Evolutionary conservation across 495 filamentous ascomycete genomes (phyloP).

Genomic region (Penicillium verhagenii): DNA sequence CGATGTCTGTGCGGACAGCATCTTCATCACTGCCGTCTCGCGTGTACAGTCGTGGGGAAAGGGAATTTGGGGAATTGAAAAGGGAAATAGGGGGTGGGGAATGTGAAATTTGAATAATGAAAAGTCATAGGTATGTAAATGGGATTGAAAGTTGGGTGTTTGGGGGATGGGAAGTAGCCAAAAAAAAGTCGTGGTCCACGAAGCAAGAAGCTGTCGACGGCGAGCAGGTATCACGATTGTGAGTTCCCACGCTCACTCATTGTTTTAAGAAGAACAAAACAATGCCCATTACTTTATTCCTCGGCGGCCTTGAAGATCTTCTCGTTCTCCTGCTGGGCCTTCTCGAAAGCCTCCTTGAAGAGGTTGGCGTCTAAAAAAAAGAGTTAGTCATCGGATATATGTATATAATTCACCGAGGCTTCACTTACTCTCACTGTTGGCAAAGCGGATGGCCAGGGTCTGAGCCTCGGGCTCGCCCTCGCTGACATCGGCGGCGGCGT

Average conservation of each 20-base stretch:
- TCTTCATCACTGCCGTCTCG: conserved; percentile 33
- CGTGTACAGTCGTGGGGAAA: conserved; percentile 24
- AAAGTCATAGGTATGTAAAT: conserved; percentile 10
- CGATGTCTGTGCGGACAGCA: conserved; percentile 30
- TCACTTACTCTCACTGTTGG: conserved; percentile 89
- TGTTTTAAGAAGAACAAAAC: conserved; percentile 1
- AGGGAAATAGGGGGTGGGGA: no score
- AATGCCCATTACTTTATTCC: conserved; percentile 30
- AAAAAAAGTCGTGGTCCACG: conserved; percentile 18
- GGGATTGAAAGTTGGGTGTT: conserved; percentile 7
- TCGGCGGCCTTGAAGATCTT: conserved; percentile 60
- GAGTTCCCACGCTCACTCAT: conserved; percentile 1
- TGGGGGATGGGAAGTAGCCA: conserved; percentile 18
- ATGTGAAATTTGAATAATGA: conserved; percentile 7
- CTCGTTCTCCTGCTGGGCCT: conserved; percentile 96
- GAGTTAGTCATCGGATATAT: background rate
- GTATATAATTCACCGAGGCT: background rate
- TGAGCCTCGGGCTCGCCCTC: conserved; percentile 96
- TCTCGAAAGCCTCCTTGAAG: conserved; percentile 98
- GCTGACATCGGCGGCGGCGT: conserved; percentile 93
- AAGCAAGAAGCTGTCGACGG: conserved; percentile 7
- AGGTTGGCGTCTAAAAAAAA: conserved; percentile 74
- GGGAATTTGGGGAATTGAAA: conserved; percentile 9
- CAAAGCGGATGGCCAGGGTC: conserved; percentile 95
- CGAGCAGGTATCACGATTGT: conserved; percentile 12